Evolutionary conservation across 805 yeast genomes (phyloP), one percentile per base, ranked within the genome.

Genomic region (Candida silvatica): DNA sequence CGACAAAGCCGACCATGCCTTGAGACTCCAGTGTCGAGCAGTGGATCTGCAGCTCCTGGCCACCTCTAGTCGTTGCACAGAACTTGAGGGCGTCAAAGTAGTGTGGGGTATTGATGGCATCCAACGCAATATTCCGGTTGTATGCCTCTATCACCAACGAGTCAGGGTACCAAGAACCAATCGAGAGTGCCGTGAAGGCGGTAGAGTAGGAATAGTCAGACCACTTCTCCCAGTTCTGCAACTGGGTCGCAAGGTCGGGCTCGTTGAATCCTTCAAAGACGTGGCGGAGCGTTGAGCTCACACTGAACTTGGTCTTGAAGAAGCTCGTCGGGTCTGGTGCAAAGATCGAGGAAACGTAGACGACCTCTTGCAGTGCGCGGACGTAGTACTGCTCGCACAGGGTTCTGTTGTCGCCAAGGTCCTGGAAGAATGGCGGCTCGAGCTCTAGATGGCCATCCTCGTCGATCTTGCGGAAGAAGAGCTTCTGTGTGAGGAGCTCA

Each of bases 61-160:
- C 63, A 6, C 62, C 57, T 37, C 74, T 64, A 0, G 57, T 44
- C n/a, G 68, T 64, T 0, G 80, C 69, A 26, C 80, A 59, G 27
- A 56, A 66, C 5, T 55, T 59, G 23, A 81, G 51, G 0, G 80
- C 70, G 49, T 81, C 87, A 44, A 74, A 68, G 43, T 77, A 79
- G 23, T 59, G 52, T 1, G 81, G 75, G 2, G 50, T 41, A 31
- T 66, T 59, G 0, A 43, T 49, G 0, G 71, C 66, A 49, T 80
- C 84, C 32, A 61, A 37, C 0, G 40, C 34, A 4, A 52, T 45
- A 36, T 67, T 63, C 0, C 52, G 48, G 16, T 67, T 63, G 47
- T 69, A 81, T 27, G 73, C 63, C 15, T 58, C 57, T 11, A 65
- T 61, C 9, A 81, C 58, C 22, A 62, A 52, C 14, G 64, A 60